Evolutionary conservation across 257 asterid species (phyloP).

Genomic region (Nicotiana paniculata): DNA sequence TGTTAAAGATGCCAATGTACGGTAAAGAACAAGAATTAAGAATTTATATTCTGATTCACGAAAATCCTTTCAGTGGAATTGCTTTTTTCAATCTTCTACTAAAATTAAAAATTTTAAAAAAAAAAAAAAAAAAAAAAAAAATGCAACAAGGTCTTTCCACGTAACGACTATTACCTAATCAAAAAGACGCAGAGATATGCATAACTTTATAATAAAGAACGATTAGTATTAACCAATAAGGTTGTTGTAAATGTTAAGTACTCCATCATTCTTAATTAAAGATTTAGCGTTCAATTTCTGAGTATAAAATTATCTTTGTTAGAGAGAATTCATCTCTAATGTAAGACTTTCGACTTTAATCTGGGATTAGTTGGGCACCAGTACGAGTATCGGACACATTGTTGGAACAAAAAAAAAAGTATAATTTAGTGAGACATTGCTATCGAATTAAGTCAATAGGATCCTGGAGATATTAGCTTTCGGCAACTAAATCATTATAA

Average conservation of each 20-base stretch:
- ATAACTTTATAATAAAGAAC: not conserved
- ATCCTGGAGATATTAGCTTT: not conserved
- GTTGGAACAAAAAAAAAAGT: too few relatives aligned
- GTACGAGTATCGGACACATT: too few relatives aligned
- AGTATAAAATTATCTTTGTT: too few relatives aligned
- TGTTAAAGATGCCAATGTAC: slow-evolving; percentile 1
- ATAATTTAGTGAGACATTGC: not conserved
- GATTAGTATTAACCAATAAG: too few relatives aligned
- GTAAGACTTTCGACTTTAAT: too few relatives aligned
- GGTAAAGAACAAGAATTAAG: slow-evolving; percentile 1
- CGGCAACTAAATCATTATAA: not conserved
- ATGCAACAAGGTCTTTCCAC: not conserved
- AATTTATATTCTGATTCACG: not conserved
- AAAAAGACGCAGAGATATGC: not conserved
- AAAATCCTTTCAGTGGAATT: not conserved
- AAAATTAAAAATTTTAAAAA: too few relatives aligned
- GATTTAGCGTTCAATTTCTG: too few relatives aligned
- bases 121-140: too few relatives aligned
- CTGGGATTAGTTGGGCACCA: too few relatives aligned
- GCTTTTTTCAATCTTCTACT: not conserved
- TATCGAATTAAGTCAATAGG: not conserved
- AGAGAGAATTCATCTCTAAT: too few relatives aligned
- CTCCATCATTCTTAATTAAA: too few relatives aligned
- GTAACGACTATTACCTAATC: not conserved
- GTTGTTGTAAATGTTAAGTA: too few relatives aligned